phyloP scores from a whole-genome alignment of 805 yeast genomes.

The Saccharomyces paradoxus region DNA sequence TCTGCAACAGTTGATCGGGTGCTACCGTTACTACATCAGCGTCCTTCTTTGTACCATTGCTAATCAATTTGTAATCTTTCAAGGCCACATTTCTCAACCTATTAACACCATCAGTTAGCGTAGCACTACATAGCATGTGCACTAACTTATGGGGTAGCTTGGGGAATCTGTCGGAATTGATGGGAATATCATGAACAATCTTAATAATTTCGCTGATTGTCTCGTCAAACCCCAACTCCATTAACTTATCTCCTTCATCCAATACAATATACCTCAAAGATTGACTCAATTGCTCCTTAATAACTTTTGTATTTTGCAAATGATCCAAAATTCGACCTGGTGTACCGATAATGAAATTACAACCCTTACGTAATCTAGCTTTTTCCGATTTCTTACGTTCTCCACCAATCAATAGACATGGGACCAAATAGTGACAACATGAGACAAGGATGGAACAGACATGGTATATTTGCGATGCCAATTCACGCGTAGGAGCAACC shows the following conservation, averaged over 20 bases:
- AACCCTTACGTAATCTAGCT: constrained; percentile 92
- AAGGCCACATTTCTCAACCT: constrained; percentile 74
- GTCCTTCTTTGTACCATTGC: constrained; percentile 24
- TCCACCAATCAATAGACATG: constrained; percentile 96
- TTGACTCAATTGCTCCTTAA: constrained; percentile 48
- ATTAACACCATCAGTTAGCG: constrained; percentile 72
- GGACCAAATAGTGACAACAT: constrained; percentile 82
- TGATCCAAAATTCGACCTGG: constrained; percentile 96
- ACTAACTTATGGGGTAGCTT: constrained; percentile 62
- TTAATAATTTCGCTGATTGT: constrained; percentile 70
- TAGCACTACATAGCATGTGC: constrained; percentile 88
- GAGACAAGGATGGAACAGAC: constrained; percentile 67
- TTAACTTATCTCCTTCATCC: constrained; percentile 94
- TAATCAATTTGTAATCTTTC: constrained; percentile 63
- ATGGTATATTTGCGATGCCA: constrained; percentile 81
- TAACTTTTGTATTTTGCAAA: constrained; percentile 74
- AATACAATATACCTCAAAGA: constrained; percentile 79
- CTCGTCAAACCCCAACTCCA: constrained; percentile 95
- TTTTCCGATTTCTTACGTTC: constrained; percentile 96
- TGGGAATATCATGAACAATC: constrained; percentile 42
- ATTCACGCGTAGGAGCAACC: constrained; percentile 89
- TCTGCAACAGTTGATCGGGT: constrained; percentile 86
- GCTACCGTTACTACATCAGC: constrained; percentile 37
- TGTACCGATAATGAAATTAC: constrained; percentile 90
- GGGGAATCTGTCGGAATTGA: constrained; percentile 36